These are phyloP conservation scores for Mucor indicus DNA, from an alignment of 371 early-diverging fungal species.

Conservation along the genomic window DNA sequence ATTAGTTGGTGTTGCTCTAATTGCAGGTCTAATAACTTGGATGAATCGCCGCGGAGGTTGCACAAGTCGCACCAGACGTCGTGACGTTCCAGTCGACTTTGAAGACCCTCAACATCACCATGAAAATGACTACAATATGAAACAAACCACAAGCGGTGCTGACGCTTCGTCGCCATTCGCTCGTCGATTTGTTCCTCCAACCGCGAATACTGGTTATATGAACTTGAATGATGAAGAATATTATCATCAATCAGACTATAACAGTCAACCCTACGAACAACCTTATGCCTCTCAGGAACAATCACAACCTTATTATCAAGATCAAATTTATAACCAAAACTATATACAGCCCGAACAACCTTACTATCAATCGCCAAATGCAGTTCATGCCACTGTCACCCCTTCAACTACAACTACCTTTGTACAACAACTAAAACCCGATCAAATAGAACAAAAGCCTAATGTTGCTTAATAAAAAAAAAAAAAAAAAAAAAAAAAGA, in stretches of 20 bases:
- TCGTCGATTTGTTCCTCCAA: conserved; percentile 33
- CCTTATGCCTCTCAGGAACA: too few species aligned
- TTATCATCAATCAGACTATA: conserved; percentile 17
- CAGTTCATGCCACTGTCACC: neutral
- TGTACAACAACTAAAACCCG: conserved; percentile 22
- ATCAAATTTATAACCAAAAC: conserved; percentile 2
- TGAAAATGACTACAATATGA: conserved; percentile 7
- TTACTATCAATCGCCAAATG: neutral
- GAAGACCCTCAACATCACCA: too few species aligned
- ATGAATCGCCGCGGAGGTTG: conserved; percentile 30
- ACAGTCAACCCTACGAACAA: conserved; percentile 1
- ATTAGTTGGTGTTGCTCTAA: conserved; percentile 17
- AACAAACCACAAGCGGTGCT: conserved; percentile 11
- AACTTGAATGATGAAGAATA: conserved; percentile 28
- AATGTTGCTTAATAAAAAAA: conserved; percentile 15
- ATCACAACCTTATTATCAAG: conserved; percentile 10
- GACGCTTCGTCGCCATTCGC: conserved; percentile 20
- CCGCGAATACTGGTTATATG: conserved; percentile 23
- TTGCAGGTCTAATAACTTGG: conserved; percentile 20
- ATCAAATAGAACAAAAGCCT: conserved; percentile 32
- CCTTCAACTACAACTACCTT: neutral
- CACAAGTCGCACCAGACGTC: conserved; percentile 23
- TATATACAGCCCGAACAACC: conserved; percentile 1
- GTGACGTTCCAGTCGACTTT: conserved; percentile 3
- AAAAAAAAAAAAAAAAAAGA: neutral